phyloP scores from a whole-genome alignment of 768 basidiomycete species.

The Leccinum subgranulosum region DNA sequence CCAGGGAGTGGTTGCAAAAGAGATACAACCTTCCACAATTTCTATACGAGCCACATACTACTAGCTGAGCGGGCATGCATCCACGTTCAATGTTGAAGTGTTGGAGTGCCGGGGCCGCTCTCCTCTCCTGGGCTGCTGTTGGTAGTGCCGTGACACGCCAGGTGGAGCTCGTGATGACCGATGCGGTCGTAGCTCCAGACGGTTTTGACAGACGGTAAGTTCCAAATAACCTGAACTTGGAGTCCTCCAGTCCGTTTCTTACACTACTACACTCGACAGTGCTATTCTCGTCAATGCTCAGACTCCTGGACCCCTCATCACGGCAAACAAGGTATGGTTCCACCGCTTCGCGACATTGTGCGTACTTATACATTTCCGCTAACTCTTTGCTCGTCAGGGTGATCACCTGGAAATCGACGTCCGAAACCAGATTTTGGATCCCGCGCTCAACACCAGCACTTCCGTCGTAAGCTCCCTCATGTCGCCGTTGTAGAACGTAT shows the following conservation, averaged over 20 bases:
- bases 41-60: background rate
- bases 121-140: constrained; percentile 4
- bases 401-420: constrained; percentile 42
- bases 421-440: constrained; percentile 36
- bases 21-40: background rate
- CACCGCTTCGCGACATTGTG: background rate
- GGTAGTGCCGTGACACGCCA: constrained; percentile 7
- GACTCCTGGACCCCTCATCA: constrained; percentile 40
- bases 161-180: constrained; percentile 33
- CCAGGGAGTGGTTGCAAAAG: background rate
- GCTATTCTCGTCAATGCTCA: constrained; percentile 41
- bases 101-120: background rate
- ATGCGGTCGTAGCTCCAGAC: constrained; percentile 40
- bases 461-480: constrained; percentile 35
- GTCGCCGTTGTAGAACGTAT: background rate
- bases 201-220: constrained; percentile 36
- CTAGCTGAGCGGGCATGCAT: constrained; percentile 9
- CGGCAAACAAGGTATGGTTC: constrained; percentile 35
- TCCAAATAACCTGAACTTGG: background rate
- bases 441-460: constrained; percentile 38
- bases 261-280: constrained; percentile 18
- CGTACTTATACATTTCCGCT: background rate
- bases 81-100: constrained; percentile 1
- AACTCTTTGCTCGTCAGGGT: constrained; percentile 26
- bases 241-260: background rate